Conservation (phyloP, 225 moss, liverwort and hornwort species). For the Straminergon stramineum region DNA sequence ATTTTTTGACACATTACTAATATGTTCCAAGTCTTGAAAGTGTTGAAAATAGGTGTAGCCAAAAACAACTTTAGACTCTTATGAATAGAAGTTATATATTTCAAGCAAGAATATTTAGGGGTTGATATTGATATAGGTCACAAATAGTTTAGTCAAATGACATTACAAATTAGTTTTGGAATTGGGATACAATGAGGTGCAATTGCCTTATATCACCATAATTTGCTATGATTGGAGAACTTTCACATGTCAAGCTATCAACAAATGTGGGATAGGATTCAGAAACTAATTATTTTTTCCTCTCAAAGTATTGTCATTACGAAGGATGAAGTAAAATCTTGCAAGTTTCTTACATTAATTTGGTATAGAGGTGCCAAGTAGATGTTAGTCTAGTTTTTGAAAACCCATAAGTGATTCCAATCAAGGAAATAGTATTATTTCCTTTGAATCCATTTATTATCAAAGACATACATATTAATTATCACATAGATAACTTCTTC, state of each 20-base stretch:
- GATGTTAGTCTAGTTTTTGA: background rate
- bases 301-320: background rate
- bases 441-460: background rate
- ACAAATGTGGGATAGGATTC: background rate
- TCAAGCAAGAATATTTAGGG: background rate
- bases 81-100: background rate
- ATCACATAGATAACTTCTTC: background rate
- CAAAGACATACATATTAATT: background rate
- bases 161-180: background rate
- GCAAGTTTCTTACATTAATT: background rate
- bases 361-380: background rate
- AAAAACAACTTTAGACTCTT: background rate
- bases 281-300: background rate
- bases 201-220: background rate
- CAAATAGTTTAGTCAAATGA: background rate
- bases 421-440: background rate
- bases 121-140: fast-evolving
- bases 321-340: background rate
- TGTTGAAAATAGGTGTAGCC: background rate
- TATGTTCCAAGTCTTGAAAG: too few species aligned
- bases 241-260: background rate
- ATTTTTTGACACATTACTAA: too few species aligned
- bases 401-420: background rate
- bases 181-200: background rate
- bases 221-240: background rate